Evolutionary conservation across 441 rosid species (phyloP).

Genomic region (Euphorbia schlechtendalii): DNA sequence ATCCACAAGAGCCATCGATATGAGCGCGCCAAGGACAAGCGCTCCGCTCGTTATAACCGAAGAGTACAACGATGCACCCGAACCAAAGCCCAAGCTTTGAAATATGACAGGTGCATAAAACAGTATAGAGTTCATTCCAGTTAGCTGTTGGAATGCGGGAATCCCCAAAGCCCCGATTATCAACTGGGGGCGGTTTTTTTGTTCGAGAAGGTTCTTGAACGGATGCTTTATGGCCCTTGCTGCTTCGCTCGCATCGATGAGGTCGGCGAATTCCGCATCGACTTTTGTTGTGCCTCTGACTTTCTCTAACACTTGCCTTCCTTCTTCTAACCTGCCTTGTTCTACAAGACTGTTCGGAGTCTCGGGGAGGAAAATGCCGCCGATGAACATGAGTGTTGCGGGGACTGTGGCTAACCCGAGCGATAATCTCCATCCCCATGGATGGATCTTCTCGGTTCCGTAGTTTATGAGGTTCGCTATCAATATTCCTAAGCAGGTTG

Average conservation of each 20-base stretch:
- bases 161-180: slow-evolving; percentile 68
- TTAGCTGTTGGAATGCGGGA: slow-evolving; percentile 84
- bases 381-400: slow-evolving; percentile 66
- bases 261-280: slow-evolving; percentile 75
- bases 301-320: slow-evolving; percentile 50
- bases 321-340: slow-evolving; percentile 68
- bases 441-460: slow-evolving; percentile 63
- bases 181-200: slow-evolving; percentile 78
- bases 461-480: slow-evolving; percentile 68
- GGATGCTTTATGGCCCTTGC: slow-evolving; percentile 63
- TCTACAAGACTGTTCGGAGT: slow-evolving; percentile 90
- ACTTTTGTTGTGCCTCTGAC: slow-evolving; percentile 68
- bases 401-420: slow-evolving; percentile 77
- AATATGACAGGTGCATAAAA: slow-evolving; percentile 85
- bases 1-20: slow-evolving; percentile 69
- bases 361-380: slow-evolving; percentile 68
- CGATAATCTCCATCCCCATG: slow-evolving; percentile 92
- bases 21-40: slow-evolving; percentile 48
- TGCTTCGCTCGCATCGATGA: slow-evolving; percentile 67
- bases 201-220: slow-evolving; percentile 53
- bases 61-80: slow-evolving; percentile 59
- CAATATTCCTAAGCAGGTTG: slow-evolving; percentile 69
- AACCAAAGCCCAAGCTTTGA: slow-evolving; percentile 80
- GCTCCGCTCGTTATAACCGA: slow-evolving; percentile 59
- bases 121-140: slow-evolving; percentile 83